Evolutionary conservation across 1,139 yeast species (phyloP), one percentile per base, ranked within the genome.

Genomic region (Suhomyces choctaworum): DNA sequence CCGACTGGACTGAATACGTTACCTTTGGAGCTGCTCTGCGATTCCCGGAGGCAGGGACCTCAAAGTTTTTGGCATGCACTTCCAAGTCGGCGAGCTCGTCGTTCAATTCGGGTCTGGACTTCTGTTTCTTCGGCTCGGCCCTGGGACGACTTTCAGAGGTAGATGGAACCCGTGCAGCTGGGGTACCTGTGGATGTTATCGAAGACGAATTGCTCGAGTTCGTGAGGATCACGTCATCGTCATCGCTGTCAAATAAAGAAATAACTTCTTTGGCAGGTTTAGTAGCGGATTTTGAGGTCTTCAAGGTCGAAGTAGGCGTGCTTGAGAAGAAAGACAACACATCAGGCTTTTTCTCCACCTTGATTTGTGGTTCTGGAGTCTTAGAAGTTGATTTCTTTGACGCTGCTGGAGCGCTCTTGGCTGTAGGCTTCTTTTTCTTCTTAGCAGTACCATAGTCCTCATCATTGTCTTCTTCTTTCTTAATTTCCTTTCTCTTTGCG

Each of bases 161-260:
- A 16, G 32, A 15, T 7, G 20, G 20, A 7, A 17, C 20, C n/a
- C n/a, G n/a, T 20, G 22, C 13, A 10, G 30, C 13, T 3, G 37
- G 33, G 3, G 37, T 24, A 7, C 27, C 32, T n/a, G 34, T 24
- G 4, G 36, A 27, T 4, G 32, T 28, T 10, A 31, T 15, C 6
- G 37, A 32, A 7, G 40, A 30, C 4, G 27, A 16, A 11, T 25
- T 26, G 24, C 34, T 31, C 10, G 25, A 10, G 25, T 21, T 27
- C 2, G 19, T 25, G 57, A 25, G 52, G 44, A 25, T 52, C 2
- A 31, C 27, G 11, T 32, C 39, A 31, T 63, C 68, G 29, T 63
- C 68, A 21, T 62, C 68, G 39, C 66, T 60, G 37, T 64, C 70
- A 39, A 64, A 64, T 15, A 54, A 43, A 6, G 57, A 50, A 15